Conservation (phyloP, 768 basidiomycete species). For the Leccinum disarticulatum region DNA sequence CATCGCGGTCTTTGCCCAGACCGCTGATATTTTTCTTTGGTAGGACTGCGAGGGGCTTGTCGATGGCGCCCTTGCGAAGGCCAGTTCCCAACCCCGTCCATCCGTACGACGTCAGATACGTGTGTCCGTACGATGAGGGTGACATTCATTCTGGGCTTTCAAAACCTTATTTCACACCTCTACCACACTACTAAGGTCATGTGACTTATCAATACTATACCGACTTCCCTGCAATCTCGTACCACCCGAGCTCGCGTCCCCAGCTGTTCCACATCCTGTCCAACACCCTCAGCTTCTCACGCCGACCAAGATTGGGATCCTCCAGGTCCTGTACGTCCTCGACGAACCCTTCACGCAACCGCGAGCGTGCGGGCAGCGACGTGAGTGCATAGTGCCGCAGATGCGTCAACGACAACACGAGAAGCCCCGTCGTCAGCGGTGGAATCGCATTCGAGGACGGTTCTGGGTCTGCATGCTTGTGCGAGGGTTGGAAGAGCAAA, state of each 20-base stretch:
- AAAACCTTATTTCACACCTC: neutral
- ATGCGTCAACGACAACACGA: constrained; percentile 68
- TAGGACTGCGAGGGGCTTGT: constrained; percentile 70
- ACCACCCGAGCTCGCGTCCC: constrained; percentile 70
- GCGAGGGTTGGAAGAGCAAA: constrained; percentile 49
- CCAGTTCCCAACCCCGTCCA: constrained; percentile 87
- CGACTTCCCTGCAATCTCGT: constrained; percentile 22
- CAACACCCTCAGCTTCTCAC: constrained; percentile 75
- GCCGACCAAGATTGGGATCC: constrained; percentile 62
- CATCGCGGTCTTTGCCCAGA: constrained; percentile 90
- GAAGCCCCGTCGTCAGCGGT: constrained; percentile 67
- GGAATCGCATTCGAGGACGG: constrained; percentile 28
- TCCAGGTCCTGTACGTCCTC: constrained; percentile 85
- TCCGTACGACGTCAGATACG: constrained; percentile 76
- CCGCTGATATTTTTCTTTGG: constrained; percentile 87
- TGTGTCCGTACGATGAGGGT: constrained; percentile 43
- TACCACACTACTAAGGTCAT: constrained; percentile 5
- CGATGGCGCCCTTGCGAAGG: constrained; percentile 80
- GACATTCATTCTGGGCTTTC: constrained; percentile 3
- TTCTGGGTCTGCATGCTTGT: constrained; percentile 12
- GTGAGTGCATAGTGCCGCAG: constrained; percentile 64
- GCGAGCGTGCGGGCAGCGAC: constrained; percentile 55
- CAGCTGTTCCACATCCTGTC: constrained; percentile 90
- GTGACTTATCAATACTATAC: neutral
- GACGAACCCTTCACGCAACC: constrained; percentile 74